Conservation (phyloP, 306 rosid species). For the Prosopis cineraria region DNA sequence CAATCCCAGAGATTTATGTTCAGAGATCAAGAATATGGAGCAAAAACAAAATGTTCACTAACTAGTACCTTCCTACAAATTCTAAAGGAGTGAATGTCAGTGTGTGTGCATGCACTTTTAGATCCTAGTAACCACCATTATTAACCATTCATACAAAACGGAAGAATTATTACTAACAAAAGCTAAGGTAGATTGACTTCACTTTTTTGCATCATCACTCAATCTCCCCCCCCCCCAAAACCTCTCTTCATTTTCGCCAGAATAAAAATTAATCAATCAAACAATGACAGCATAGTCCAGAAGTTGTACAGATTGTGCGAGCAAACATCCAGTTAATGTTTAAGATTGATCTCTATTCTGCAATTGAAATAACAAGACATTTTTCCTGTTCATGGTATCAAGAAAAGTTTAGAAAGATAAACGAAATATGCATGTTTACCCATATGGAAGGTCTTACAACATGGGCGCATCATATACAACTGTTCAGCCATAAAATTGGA, state of each 20-base stretch:
- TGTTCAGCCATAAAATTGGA: too few species aligned
- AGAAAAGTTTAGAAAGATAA: too few species aligned
- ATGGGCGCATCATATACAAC: too few species aligned
- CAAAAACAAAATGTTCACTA: background rate
- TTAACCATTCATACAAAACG: constrained; percentile 1
- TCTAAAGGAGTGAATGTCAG: background rate
- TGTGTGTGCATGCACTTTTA: background rate
- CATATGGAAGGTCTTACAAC: too few species aligned
- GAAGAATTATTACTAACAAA: background rate
- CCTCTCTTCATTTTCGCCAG: too few species aligned
- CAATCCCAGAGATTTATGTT: background rate
- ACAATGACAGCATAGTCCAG: background rate
- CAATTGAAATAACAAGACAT: too few species aligned
- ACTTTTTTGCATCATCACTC: background rate
- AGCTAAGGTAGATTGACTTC: constrained; percentile 10
- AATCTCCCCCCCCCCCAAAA: background rate
- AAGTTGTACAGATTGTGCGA: constrained; percentile 13
- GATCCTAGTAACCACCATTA: background rate
- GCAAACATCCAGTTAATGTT: background rate
- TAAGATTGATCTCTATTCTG: too few species aligned
- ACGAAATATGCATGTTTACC: too few species aligned
- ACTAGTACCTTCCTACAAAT: background rate
- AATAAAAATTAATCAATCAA: constrained; percentile 3
- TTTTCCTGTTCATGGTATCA: too few species aligned
- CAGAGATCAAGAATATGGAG: constrained; percentile 16